A percentile compares a stretch with the other conserved stretches of the same genome.
These are phyloP conservation scores for Phytophthora hibernalis DNA, from an alignment of 352 stramenopile species.

Conservation along the genomic window DNA sequence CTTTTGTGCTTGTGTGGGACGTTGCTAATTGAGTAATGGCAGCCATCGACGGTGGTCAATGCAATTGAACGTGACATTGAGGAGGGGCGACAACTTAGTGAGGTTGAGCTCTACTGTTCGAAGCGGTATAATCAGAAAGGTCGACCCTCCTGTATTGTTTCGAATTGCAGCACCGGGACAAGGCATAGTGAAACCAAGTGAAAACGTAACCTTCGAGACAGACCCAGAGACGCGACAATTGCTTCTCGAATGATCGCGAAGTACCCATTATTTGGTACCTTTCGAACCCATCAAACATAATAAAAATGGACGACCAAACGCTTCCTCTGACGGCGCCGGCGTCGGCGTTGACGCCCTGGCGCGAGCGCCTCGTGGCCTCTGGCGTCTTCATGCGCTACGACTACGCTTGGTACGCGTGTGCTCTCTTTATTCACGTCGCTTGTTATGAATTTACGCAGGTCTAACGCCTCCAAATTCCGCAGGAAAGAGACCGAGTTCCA, in stretches of 20 bases:
- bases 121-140: slow-evolving; percentile 29
- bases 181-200: slow-evolving; percentile 9
- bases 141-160: slow-evolving; percentile 35
- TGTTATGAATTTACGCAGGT: slow-evolving; percentile 19
- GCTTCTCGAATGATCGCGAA: slow-evolving; percentile 44
- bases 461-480: background rate
- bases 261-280: background rate
- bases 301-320: slow-evolving; percentile 11
- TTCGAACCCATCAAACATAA: slow-evolving; percentile 2
- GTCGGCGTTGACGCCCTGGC: slow-evolving; percentile 41
- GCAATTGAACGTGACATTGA: background rate
- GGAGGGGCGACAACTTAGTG: slow-evolving; percentile 23
- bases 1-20: background rate
- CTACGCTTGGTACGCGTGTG: slow-evolving; percentile 70
- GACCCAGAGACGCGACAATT: slow-evolving; percentile 4
- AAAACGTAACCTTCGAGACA: slow-evolving; percentile 12
- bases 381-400: slow-evolving; percentile 87
- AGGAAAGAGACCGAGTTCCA: slow-evolving; percentile 80
- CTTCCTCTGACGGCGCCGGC: slow-evolving; percentile 27
- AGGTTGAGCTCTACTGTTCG: background rate
- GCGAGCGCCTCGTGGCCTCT: slow-evolving; percentile 55
- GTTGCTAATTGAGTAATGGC: slow-evolving; percentile 32
- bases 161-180: slow-evolving; percentile 5
- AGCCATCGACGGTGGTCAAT: background rate
- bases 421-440: slow-evolving; percentile 9